phyloP scores from a whole-genome alignment of 202 grass and related monocot genomes.

The Hordeum pubiflorum region DNA sequence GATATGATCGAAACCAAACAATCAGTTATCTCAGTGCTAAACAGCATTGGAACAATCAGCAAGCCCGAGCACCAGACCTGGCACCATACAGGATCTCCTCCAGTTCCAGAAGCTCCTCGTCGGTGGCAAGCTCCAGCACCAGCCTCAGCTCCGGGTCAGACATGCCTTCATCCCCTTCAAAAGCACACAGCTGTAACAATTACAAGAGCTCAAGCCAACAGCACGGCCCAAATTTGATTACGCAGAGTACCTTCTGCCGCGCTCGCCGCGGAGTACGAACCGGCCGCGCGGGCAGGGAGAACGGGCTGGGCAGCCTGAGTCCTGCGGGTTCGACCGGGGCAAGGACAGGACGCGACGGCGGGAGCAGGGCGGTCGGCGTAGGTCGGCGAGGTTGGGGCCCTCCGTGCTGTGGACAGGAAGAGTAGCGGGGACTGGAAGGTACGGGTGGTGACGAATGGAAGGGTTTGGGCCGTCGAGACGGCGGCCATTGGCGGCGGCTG shows the following conservation, averaged over 20 bases:
- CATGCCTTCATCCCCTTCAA: constrained; percentile 29
- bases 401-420: not conserved
- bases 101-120: constrained; percentile 72
- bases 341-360: not conserved
- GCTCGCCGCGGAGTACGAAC: constrained; percentile 10
- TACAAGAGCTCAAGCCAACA: not conserved
- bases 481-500: constrained; percentile 27
- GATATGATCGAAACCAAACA: not conserved
- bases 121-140: constrained; percentile 79
- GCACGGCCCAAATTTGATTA: not conserved
- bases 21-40: not conserved
- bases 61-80: constrained; percentile 40
- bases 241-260: constrained; percentile 29
- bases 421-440: not conserved
- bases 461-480: not conserved
- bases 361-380: not conserved
- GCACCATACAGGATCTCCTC: constrained; percentile 81
- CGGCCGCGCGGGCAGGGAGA: not conserved
- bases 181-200: not conserved
- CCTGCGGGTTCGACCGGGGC: not conserved
- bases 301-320: not conserved
- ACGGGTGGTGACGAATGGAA: constrained; percentile 3
- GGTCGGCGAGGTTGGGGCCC: not conserved
- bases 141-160: constrained; percentile 79
- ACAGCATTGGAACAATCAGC: constrained; percentile 2